Base-by-base conservation (phyloP, 2,329 filamentous ascomycete species). In the Venturia aucupariae region DNA sequence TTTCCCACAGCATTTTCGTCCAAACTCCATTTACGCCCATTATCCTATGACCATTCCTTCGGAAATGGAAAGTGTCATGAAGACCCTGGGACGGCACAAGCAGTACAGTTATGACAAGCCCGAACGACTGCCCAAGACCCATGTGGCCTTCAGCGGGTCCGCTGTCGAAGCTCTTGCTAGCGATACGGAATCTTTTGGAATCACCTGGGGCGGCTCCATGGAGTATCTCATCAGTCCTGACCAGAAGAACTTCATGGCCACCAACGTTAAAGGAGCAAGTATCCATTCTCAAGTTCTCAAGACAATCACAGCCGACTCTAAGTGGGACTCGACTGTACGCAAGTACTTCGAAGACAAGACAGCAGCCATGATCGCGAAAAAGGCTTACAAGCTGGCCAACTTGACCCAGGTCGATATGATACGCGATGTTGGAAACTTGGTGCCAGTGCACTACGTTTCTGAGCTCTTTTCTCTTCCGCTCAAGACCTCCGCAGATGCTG, bases 1-100 rank as follows among this genome's bases (percentile, higher is more conserved):
- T 0, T 91, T 95, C 79, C 91, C 90, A 0, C 82, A 89, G 68
- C 88, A 91, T 76, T 93, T 92, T 81, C 85, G 84, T 72, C 76
- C 81, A 24, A 87, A 94, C 77, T 92, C 88, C 0, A 85, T 92
- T 64, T 95, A 93, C 68, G 90, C 89, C 0, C 89, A 92, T 72
- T 92, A 88, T 71, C 89, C 86, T 55, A 82, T 87, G 70, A 86
- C 84, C 2, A 86, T 88, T 1, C 90, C 90, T 0, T 78, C 79
- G 0, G 90, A 92, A 72, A 94, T 90, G 74, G 76, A 81, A 65
- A 84, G 82, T 67, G 92, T 92, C 67, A 80, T 92, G 68, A 85
- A 82, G 54, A 80, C 85, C 59, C 79, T 94, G 5, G 83, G 84
- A 64, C 84, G 88, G 55, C 87, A 81, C 55, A 78, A 88, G 38